Evolutionary conservation across 805 yeast genomes (phyloP).

Genomic region (Starmerella riodocensis): DNA sequence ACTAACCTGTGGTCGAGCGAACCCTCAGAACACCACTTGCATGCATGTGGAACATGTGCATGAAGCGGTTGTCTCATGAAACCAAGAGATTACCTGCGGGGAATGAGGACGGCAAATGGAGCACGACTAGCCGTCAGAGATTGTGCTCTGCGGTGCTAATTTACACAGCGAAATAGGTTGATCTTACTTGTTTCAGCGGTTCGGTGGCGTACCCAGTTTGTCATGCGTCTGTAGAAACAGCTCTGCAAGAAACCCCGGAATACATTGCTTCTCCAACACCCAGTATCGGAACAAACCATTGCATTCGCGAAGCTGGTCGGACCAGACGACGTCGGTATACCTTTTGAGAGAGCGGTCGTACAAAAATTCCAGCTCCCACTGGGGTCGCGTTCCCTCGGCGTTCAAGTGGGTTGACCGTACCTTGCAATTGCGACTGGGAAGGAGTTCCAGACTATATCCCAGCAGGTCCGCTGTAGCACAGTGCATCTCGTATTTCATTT

Average conservation of each 20-base stretch:
- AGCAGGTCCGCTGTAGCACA: slow-evolving; percentile 16
- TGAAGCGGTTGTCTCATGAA: too few species aligned
- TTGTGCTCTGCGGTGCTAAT: too few species aligned
- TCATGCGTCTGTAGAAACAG: slow-evolving; percentile 8
- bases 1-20: too few species aligned
- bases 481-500: slow-evolving; percentile 15
- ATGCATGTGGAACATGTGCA: too few species aligned
- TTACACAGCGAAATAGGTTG: too few species aligned
- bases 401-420: slow-evolving; percentile 5
- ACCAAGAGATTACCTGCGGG: too few species aligned
- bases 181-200: background rate
- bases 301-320: slow-evolving; percentile 1
- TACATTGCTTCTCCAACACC: slow-evolving; percentile 12
- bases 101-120: too few species aligned
- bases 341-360: slow-evolving; percentile 6
- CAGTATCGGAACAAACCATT: slow-evolving; percentile 10
- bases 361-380: slow-evolving; percentile 7
- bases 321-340: slow-evolving; percentile 13
- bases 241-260: slow-evolving; percentile 17
- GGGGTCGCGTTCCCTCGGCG: background rate
- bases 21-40: too few species aligned
- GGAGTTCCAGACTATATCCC: slow-evolving; percentile 11
- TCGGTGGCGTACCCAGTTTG: slow-evolving; percentile 9
- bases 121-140: too few species aligned
- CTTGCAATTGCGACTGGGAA: slow-evolving; percentile 9